phyloP scores from a whole-genome alignment of 179 eudicot genomes.

The Corrigiola litoralis region DNA sequence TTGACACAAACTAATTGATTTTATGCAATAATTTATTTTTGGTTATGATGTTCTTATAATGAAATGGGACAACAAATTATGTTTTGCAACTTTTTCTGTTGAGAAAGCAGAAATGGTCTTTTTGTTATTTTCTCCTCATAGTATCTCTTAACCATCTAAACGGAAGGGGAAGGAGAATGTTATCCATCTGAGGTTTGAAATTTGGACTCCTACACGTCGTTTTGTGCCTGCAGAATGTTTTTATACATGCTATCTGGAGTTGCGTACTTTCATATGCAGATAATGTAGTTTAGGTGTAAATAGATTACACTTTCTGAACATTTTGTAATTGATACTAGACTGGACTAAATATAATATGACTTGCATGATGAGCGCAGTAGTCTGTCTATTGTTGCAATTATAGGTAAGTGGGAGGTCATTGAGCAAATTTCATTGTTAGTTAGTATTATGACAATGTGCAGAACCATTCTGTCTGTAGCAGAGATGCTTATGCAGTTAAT shows the following conservation, averaged over 20 bases:
- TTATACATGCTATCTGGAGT: not conserved
- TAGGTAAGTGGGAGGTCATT: not conserved
- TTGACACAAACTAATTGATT: not conserved
- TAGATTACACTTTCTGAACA: not conserved
- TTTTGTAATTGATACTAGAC: not conserved
- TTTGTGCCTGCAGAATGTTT: too few species aligned
- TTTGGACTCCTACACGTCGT: not conserved
- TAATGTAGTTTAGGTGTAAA: not conserved
- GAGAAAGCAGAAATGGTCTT: not conserved
- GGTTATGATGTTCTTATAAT: too few species aligned
- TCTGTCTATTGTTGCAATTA: not conserved
- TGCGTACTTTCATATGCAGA: not conserved
- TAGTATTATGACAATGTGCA: not conserved
- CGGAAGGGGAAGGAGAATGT: too few species aligned
- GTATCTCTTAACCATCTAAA: too few species aligned
- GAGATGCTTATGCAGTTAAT: conserved; percentile 12
- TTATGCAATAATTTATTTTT: too few species aligned
- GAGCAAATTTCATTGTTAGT: not conserved
- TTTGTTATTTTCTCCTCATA: too few species aligned
- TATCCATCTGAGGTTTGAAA: too few species aligned
- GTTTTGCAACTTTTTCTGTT: too few species aligned
- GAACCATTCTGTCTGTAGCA: conserved; percentile 1
- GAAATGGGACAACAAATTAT: too few species aligned
- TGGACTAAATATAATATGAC: not conserved
- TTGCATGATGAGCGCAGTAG: not conserved